Evolutionary conservation across 208 protist genomes (phyloP).

Genomic region (Acanthamoeba castellanii): DNA sequence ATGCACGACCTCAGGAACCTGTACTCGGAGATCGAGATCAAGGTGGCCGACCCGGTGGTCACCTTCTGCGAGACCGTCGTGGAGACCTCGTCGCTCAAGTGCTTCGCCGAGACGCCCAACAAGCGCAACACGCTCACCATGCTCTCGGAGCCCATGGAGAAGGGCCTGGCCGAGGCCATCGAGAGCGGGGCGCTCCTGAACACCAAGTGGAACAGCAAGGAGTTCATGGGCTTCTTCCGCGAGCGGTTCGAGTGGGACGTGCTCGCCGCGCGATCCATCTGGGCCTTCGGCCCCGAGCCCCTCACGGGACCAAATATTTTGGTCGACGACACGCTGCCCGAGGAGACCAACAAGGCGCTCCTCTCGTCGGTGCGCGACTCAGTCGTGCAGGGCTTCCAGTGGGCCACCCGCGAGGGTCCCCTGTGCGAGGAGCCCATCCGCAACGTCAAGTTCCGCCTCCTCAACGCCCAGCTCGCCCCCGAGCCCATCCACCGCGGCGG

Average conservation of each 20-base stretch:
- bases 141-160: constrained; percentile 94
- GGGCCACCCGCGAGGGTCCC: constrained; percentile 95
- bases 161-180: constrained; percentile 92
- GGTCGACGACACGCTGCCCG: constrained; percentile 97
- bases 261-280: constrained; percentile 95
- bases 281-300: constrained; percentile 94
- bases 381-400: constrained; percentile 94
- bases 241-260: constrained; percentile 96
- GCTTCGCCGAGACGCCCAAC: constrained; percentile 93
- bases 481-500: constrained; percentile 88
- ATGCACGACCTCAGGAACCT: constrained; percentile 97
- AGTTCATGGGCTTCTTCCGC: constrained; percentile 87
- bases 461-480: constrained; percentile 90
- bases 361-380: constrained; percentile 86
- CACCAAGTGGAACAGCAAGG: constrained; percentile 79
- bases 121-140: constrained; percentile 94
- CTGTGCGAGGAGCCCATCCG: constrained; percentile 97
- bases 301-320: constrained; percentile 95
- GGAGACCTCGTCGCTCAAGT: constrained; percentile 93
- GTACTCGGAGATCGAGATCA: constrained; percentile 95
- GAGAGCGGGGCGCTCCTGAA: constrained; percentile 80
- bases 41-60: constrained; percentile 97
- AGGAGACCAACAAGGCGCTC: constrained; percentile 85
- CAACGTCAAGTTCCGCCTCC: constrained; percentile 93
- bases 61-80: constrained; percentile 98